phyloP scores from a whole-genome alignment of 768 basidiomycete genomes.

The Lactifluus hygrophoroides region DNA sequence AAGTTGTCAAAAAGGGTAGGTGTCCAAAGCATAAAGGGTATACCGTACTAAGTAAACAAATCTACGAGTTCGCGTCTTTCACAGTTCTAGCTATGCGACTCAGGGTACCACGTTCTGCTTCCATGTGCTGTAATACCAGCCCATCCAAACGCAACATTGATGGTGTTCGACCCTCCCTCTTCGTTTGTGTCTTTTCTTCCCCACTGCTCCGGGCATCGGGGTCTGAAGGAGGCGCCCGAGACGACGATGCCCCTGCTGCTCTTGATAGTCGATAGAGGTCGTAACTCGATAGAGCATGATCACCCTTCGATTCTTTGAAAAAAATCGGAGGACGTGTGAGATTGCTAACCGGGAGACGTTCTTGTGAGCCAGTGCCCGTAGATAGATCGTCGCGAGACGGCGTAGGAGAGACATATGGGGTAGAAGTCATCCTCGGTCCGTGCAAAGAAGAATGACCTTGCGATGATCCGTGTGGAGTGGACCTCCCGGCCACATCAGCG shows the following conservation, averaged over 20 bases:
- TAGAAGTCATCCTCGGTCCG: neutral
- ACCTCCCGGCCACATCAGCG: conserved; percentile 18
- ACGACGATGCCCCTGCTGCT: conserved; percentile 3
- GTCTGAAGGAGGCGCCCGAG: conserved; percentile 2
- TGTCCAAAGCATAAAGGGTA: conserved; percentile 13
- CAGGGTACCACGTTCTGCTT: conserved; percentile 72
- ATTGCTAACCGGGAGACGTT: conserved; percentile 13
- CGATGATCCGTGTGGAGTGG: conserved; percentile 4
- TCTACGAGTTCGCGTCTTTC: conserved; percentile 18
- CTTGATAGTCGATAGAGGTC: conserved; percentile 11
- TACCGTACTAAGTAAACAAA: conserved; percentile 7
- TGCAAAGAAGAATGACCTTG: conserved; percentile 4
- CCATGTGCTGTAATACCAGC: conserved; percentile 74
- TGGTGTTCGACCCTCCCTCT: conserved; percentile 41
- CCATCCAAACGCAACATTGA: conserved; percentile 64
- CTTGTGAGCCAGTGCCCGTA: conserved; percentile 1
- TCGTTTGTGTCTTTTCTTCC: conserved; percentile 5
- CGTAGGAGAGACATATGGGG: conserved; percentile 15
- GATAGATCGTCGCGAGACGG: conserved; percentile 5
- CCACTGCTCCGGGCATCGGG: conserved; percentile 12
- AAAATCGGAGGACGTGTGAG: conserved; percentile 14
- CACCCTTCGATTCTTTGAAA: conserved; percentile 16
- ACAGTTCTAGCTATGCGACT: conserved; percentile 56
- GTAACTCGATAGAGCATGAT: conserved; percentile 15
- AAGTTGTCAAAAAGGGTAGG: neutral